Conservation (phyloP, 352 stramenopile species). For the Phytopythium kandeliae region DNA sequence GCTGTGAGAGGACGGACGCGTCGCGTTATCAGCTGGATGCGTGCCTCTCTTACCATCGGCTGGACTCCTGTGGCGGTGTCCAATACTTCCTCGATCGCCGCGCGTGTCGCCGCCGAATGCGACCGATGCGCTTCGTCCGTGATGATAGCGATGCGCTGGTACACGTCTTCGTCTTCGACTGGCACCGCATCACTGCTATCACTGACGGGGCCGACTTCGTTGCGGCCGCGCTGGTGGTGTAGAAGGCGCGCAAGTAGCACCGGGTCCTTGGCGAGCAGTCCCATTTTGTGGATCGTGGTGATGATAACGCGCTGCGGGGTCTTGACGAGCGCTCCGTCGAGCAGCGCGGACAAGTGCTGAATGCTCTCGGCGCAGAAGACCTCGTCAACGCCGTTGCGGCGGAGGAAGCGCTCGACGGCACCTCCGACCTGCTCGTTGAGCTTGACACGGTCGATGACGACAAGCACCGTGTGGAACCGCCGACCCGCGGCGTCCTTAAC, state of each 20-base stretch:
- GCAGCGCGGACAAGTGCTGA: conserved; percentile 51
- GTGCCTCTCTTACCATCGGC: conserved; percentile 24
- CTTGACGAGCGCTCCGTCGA: conserved; percentile 16
- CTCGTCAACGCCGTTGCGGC: conserved; percentile 62
- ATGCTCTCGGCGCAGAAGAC: conserved; percentile 73
- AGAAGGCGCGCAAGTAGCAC: conserved; percentile 64
- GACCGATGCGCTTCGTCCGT: conserved; percentile 82
- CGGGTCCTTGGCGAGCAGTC: conserved; percentile 56
- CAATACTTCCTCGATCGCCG: conserved; percentile 64
- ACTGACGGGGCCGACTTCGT: not conserved
- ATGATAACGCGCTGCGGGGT: conserved; percentile 59
- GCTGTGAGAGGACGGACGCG: too few species aligned
- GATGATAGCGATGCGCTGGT: conserved; percentile 70
- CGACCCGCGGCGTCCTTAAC: conserved; percentile 25
- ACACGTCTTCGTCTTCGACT: conserved; percentile 10
- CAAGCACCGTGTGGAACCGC: conserved; percentile 72
- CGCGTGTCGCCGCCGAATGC: conserved; percentile 55
- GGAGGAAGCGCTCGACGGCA: conserved; percentile 63
- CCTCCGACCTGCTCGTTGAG: conserved; percentile 76
- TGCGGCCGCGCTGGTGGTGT: conserved; percentile 25
- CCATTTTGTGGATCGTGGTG: conserved; percentile 80
- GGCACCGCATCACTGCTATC: not conserved
- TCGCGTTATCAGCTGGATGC: too few species aligned
- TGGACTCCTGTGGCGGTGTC: conserved; percentile 25
- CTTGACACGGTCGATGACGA: conserved; percentile 80